Evolutionary conservation across 305 asterid species (phyloP).

Genomic region (Petunia hybrid): DNA sequence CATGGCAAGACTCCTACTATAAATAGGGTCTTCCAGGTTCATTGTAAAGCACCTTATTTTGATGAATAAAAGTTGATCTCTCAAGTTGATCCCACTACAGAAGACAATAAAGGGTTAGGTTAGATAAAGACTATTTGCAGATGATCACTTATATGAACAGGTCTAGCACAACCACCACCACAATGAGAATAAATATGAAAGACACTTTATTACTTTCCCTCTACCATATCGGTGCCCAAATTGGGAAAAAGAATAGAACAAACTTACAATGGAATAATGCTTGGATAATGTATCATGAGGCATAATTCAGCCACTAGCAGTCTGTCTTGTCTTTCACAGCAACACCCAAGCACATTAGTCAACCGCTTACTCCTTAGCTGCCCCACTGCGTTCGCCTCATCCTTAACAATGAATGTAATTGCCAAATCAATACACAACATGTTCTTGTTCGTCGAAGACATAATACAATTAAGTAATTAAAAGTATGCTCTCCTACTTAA

Average conservation of each 20-base stretch:
- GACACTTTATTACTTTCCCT: background rate
- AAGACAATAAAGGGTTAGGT: background rate
- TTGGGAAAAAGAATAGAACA: background rate
- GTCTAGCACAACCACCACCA: conserved; percentile 9
- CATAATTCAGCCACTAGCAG: conserved; percentile 65
- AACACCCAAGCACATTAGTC: conserved; percentile 65
- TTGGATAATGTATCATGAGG: conserved; percentile 57
- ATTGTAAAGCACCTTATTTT: no score
- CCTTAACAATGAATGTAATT: conserved; percentile 42
- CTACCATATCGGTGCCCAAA: background rate
- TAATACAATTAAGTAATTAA: background rate
- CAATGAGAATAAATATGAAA: background rate
- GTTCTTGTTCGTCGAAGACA: background rate
- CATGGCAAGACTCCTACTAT: no score
- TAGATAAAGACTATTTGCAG: background rate
- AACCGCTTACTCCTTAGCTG: conserved; percentile 57
- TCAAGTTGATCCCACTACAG: background rate
- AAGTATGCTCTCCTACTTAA: background rate
- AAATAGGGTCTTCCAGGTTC: no score
- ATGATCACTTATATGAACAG: background rate
- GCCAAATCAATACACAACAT: conserved; percentile 3
- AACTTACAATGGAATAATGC: conserved; percentile 60
- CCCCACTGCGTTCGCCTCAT: conserved; percentile 66
- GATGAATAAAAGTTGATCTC: no score
- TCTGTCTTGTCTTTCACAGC: conserved; percentile 66